These are phyloP conservation scores for Talaromyces verruculosus DNA, from an alignment of 2,329 filamentous ascomycete genomes.

Conservation along the genomic window DNA sequence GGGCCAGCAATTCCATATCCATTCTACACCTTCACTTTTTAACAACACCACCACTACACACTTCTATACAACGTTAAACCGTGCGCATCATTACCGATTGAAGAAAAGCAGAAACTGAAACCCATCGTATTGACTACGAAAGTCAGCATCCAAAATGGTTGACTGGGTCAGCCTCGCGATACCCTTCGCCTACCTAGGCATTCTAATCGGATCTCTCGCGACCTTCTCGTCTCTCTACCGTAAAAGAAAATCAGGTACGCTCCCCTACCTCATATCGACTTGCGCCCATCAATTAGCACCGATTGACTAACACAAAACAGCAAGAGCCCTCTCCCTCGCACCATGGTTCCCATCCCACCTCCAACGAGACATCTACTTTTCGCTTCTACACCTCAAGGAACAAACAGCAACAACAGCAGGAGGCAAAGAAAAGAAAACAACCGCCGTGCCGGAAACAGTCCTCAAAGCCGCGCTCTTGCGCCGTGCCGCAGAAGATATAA, in stretches of 20 bases:
- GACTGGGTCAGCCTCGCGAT: constrained; percentile 84
- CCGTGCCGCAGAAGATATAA: constrained; percentile 88
- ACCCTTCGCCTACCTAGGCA: constrained; percentile 83
- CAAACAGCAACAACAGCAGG: constrained; percentile 30
- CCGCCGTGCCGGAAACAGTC: constrained; percentile 75
- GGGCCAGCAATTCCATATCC: neutral
- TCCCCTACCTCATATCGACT: neutral
- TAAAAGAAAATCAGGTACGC: constrained; percentile 80
- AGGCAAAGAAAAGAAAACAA: constrained; percentile 62
- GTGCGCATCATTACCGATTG: neutral
- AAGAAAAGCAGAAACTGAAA: neutral
- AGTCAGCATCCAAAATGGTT: constrained; percentile 43
- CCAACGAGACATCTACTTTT: constrained; percentile 91
- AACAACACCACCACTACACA: neutral
- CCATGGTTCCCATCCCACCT: constrained; percentile 93
- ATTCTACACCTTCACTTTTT: neutral
- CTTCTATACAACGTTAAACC: neutral
- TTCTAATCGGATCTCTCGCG: constrained; percentile 82
- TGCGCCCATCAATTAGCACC: too few species aligned
- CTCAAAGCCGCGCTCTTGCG: constrained; percentile 84
- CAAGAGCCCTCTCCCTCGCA: constrained; percentile 77
- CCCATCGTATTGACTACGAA: neutral
- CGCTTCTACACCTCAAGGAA: constrained; percentile 76
- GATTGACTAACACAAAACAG: constrained; percentile 43
- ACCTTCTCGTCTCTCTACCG: constrained; percentile 93